phyloP scores from a whole-genome alignment of 2,329 filamentous ascomycete genomes.

The Fonsecaea nubica region DNA sequence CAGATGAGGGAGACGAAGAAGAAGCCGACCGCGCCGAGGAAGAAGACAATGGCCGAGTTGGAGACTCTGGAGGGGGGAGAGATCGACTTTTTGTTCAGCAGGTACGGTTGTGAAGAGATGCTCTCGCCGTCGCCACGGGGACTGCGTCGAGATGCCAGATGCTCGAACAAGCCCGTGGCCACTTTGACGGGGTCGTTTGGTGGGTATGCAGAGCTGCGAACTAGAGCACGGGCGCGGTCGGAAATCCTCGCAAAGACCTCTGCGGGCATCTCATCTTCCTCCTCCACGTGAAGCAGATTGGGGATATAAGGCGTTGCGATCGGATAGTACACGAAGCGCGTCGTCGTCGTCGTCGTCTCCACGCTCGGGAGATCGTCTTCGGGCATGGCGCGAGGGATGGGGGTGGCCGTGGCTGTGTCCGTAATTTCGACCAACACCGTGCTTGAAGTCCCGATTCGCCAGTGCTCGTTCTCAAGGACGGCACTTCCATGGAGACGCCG shows the following conservation, averaged over 20 bases:
- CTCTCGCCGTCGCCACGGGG: neutral
- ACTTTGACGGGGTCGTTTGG: neutral
- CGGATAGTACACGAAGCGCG: neutral
- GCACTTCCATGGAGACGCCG: neutral
- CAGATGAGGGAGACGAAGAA: slow-evolving; percentile 23
- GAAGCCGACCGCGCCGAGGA: slow-evolving; percentile 22
- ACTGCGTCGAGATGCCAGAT: neutral
- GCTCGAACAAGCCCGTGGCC: neutral
- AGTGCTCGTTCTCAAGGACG: neutral
- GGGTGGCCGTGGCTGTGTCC: neutral
- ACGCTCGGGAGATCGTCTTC: neutral
- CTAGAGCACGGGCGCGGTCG: neutral
- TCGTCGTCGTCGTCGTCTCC: neutral
- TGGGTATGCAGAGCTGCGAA: neutral
- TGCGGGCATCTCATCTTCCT: neutral
- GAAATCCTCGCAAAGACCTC: neutral
- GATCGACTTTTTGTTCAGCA: neutral
- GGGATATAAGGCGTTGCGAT: neutral
- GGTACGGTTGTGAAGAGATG: neutral
- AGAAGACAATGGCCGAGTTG: slow-evolving; percentile 16
- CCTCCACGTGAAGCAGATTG: neutral
- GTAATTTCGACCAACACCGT: neutral
- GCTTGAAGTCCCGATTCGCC: neutral
- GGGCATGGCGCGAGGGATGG: neutral
- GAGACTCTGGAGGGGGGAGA: neutral